Conservation (phyloP, 225 moss, liverwort and hornwort species). For the Polytrichum formosum region DNA sequence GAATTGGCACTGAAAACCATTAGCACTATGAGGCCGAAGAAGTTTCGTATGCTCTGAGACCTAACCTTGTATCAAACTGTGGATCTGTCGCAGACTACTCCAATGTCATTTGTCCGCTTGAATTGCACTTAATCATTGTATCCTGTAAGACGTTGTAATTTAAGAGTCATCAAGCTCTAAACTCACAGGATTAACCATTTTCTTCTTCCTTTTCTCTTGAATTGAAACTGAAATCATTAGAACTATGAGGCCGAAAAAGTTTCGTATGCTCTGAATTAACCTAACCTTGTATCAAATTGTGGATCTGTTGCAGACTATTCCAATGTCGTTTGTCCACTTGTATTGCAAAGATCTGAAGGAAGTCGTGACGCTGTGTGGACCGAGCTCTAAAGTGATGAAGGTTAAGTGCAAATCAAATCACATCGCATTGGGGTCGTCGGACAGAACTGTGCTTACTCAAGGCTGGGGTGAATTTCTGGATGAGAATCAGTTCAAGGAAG, state of each 20-base stretch:
- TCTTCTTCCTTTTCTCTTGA: too few relatives aligned
- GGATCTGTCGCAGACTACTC: background rate
- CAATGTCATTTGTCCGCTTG: background rate
- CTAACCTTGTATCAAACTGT: background rate
- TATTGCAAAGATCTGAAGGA: background rate
- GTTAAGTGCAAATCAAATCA: background rate
- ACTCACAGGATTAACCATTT: too few relatives aligned
- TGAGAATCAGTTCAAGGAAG: background rate
- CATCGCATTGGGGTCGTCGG: background rate
- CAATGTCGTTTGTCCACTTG: background rate
- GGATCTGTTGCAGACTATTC: background rate
- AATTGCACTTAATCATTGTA: background rate
- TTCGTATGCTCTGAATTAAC: too few relatives aligned
- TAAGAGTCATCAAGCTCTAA: too few relatives aligned
- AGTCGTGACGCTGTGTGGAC: background rate
- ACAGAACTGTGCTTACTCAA: background rate
- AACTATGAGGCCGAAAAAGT: too few relatives aligned
- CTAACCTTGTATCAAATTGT: background rate
- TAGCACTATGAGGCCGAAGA: too few relatives aligned
- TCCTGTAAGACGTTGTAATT: too few relatives aligned
- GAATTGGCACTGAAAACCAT: too few relatives aligned
- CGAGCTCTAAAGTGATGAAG: background rate
- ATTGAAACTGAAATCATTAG: too few relatives aligned
- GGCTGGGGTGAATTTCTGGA: conserved; percentile 4
- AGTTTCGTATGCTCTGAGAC: too few relatives aligned